Evolutionary conservation across 306 rosid species (phyloP).

Genomic region (Lathyrus tuberosus): DNA sequence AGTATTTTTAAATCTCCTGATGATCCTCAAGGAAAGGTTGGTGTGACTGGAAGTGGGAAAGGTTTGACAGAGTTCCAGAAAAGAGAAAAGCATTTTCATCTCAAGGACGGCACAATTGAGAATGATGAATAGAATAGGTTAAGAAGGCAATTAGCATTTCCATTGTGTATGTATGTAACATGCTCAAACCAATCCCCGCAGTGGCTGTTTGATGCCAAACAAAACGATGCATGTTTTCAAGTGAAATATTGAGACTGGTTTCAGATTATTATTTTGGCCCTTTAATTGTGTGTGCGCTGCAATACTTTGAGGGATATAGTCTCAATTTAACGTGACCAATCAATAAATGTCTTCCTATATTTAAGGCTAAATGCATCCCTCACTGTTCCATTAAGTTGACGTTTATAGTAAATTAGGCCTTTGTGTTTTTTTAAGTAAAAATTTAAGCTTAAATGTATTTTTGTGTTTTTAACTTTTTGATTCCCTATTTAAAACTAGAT

Average conservation of each 20-base stretch:
- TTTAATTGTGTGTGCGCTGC: too few relatives aligned
- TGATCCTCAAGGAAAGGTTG: conserved; percentile 94
- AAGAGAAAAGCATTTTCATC: conserved; percentile 96
- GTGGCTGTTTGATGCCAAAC: conserved; percentile 28
- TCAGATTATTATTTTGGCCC: background rate
- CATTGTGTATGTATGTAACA: conserved; percentile 44
- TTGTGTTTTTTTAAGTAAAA: too few relatives aligned
- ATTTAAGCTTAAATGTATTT: too few relatives aligned
- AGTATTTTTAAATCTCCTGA: conserved; percentile 99
- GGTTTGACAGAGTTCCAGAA: conserved; percentile 96
- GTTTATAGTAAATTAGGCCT: too few relatives aligned
- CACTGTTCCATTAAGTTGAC: too few relatives aligned
- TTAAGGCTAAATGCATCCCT: too few relatives aligned
- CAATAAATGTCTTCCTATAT: too few relatives aligned
- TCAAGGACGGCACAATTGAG: conserved; percentile 83
- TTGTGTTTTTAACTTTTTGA: too few relatives aligned
- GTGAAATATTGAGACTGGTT: conserved; percentile 26
- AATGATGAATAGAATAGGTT: conserved; percentile 72
- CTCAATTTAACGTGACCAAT: too few relatives aligned
- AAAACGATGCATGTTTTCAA: conserved; percentile 14
- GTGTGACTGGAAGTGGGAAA: conserved; percentile 98
- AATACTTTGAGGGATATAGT: too few relatives aligned
- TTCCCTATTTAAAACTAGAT: too few relatives aligned
- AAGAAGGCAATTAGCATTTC: too few relatives aligned
- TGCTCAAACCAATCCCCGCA: conserved; percentile 34